phyloP scores from a whole-genome alignment of 805 yeast genomes.

The Candida alai region DNA sequence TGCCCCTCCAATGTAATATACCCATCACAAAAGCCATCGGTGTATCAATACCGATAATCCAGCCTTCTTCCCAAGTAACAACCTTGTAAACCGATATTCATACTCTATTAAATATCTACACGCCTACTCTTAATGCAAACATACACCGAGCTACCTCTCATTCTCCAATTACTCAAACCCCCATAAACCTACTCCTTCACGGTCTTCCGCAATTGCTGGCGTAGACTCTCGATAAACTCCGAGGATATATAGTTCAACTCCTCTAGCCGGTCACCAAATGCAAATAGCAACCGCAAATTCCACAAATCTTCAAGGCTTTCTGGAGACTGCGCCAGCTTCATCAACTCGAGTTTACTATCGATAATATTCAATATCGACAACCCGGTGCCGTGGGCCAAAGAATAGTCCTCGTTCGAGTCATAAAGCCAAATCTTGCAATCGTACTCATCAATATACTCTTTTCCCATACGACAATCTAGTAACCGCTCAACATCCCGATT shows the following conservation, averaged over 20 bases:
- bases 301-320: constrained; percentile 51
- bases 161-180: too few species aligned
- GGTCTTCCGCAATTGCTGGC: constrained; percentile 39
- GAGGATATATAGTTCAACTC: constrained; percentile 43
- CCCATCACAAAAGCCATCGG: too few species aligned
- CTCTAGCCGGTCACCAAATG: constrained; percentile 48
- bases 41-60: too few species aligned
- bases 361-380: constrained; percentile 43
- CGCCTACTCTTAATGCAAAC: too few species aligned
- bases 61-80: too few species aligned
- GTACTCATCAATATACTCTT: constrained; percentile 18
- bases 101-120: too few species aligned
- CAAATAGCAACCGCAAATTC: constrained; percentile 59
- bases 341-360: constrained; percentile 55
- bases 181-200: too few species aligned
- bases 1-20: too few species aligned
- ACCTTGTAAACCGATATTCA: too few species aligned
- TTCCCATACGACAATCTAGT: constrained; percentile 20
- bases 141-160: too few species aligned
- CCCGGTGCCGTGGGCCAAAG: constrained; percentile 20
- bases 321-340: constrained; percentile 39
- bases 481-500: constrained; percentile 23
- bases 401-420: constrained; percentile 15
- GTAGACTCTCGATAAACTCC: constrained; percentile 52
- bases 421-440: constrained; percentile 29